These are phyloP conservation scores for Aspergillus pseudoterreus DNA, from an alignment of 2,329 filamentous ascomycete species.

Conservation along the genomic window DNA sequence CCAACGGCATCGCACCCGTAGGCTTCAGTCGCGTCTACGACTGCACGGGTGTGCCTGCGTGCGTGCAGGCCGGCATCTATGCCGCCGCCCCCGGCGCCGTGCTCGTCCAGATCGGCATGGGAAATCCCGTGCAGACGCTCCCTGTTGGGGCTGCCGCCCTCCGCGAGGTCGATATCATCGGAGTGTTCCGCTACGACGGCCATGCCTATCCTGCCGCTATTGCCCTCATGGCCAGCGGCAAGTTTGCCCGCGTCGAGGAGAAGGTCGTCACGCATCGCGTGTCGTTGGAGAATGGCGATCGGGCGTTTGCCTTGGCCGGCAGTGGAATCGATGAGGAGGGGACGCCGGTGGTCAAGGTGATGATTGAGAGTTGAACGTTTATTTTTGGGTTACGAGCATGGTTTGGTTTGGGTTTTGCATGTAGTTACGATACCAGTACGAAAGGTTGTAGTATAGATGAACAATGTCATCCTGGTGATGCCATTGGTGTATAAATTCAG, in stretches of 20 bases:
- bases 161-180: conserved; percentile 55
- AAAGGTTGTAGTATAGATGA: not conserved
- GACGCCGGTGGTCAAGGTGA: conserved; percentile 52
- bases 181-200: conserved; percentile 54
- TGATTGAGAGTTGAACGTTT: conserved; percentile 35
- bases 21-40: conserved; percentile 46
- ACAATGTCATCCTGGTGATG: conserved; percentile 5
- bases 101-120: conserved; percentile 56
- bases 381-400: not conserved
- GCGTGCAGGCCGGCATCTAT: conserved; percentile 45
- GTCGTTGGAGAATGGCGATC: conserved; percentile 45
- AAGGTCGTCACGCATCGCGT: conserved; percentile 54
- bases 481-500: not conserved
- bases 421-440: not conserved
- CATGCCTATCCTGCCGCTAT: conserved; percentile 54
- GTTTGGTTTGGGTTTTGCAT: not conserved
- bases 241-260: conserved; percentile 47
- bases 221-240: conserved; percentile 49
- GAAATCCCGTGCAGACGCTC: conserved; percentile 52
- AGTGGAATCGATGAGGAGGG: conserved; percentile 51
- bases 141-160: conserved; percentile 53
- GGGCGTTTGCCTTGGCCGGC: conserved; percentile 50
- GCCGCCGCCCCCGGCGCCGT: conserved; percentile 48
- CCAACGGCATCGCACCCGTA: conserved; percentile 17
- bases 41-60: conserved; percentile 44